Evolutionary conservation across 768 basidiomycete genomes (phyloP).

Genomic region (Mycena leptocephala): DNA sequence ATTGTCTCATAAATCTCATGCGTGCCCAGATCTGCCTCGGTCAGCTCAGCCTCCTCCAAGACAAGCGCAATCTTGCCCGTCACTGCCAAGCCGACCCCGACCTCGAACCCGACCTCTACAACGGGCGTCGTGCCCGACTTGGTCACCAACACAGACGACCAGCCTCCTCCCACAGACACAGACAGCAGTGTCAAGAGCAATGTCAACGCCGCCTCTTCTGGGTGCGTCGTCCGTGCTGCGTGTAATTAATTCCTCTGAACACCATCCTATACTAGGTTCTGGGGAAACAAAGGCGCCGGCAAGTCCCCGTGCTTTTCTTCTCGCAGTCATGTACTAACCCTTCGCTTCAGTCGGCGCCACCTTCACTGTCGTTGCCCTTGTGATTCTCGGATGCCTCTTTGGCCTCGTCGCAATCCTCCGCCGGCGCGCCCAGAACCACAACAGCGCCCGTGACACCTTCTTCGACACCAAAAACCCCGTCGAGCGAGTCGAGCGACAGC

Average conservation of each 20-base stretch:
- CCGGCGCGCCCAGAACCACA: conserved; percentile 6
- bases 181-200: neutral
- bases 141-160: neutral
- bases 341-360: conserved; percentile 28
- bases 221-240: neutral
- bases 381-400: conserved; percentile 12
- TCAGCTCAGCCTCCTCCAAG: neutral
- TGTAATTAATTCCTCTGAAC: neutral
- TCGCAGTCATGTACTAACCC: neutral
- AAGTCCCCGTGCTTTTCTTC: neutral
- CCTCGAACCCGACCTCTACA: neutral
- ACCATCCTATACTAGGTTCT: conserved; percentile 17
- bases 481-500: neutral
- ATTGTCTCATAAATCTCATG: neutral
- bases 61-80: neutral
- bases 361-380: conserved; percentile 30
- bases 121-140: neutral
- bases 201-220: conserved; percentile 26
- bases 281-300: conserved; percentile 34
- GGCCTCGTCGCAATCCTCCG: conserved; percentile 6
- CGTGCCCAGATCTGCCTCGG: neutral
- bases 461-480: conserved; percentile 32
- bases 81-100: neutral
- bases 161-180: neutral
- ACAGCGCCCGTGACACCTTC: conserved; percentile 35